These are phyloP conservation scores for Solanum hybrid DNA, from an alignment of 305 asterid species.

Conservation along the genomic window DNA sequence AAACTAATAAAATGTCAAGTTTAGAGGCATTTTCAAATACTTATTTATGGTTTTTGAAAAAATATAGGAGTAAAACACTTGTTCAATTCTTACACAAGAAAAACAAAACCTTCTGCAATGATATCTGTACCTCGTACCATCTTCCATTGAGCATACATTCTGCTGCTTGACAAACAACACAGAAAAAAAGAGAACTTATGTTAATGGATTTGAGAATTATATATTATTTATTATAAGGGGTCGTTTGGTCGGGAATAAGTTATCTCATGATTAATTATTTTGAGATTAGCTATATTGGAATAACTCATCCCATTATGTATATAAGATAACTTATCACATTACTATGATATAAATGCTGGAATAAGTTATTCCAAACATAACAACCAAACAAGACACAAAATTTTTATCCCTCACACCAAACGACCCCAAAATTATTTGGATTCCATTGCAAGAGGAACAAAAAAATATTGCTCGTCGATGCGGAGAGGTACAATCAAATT, in stretches of 20 bases:
- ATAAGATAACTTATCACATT: not conserved
- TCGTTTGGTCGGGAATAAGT: no score
- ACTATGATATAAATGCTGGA: no score
- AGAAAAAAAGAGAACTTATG: not conserved
- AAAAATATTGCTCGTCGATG: not conserved
- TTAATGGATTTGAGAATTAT: not conserved
- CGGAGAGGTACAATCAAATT: not conserved
- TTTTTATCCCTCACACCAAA: not conserved
- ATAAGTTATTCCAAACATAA: no score
- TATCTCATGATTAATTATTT: no score
- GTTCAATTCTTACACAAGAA: not conserved
- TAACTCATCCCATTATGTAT: not conserved
- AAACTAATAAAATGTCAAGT: no score
- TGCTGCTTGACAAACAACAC: not conserved
- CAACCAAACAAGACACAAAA: rapidly evolving
- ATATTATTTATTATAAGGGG: no score
- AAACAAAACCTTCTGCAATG: not conserved
- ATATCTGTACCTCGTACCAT: not conserved
- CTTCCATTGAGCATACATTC: not conserved
- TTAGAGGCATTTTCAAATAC: no score
- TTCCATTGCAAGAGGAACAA: not conserved
- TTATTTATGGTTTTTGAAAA: not conserved
- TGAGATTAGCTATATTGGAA: no score
- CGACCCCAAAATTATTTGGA: not conserved
- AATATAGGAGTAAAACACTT: not conserved